Evolutionary conservation across 805 yeast genomes (phyloP), one percentile per base, ranked within the genome.

Genomic region (Spathaspora boniae): DNA sequence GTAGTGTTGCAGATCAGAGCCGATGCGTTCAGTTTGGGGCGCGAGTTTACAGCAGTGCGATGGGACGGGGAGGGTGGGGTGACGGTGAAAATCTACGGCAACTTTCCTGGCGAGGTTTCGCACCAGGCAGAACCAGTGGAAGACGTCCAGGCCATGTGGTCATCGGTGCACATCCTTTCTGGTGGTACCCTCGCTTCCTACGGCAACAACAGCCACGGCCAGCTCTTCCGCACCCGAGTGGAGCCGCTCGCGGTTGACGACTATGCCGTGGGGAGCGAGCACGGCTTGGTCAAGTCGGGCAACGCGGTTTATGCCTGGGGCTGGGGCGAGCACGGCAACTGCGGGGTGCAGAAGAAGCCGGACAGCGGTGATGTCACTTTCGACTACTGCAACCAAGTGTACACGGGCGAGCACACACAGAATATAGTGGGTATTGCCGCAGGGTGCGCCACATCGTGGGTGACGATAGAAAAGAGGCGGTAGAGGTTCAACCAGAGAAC

Each of bases 321-420:
- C 0, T 91, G 98, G 98, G 97, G 96, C 9, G 98, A 93, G 51
- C 98, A 91, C 57, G 98, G 98, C 0, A 91, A 91, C 53, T 91
- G 98, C 60, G 95, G 96, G 0, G 33, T 37, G 1, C 52, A 55
- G 16, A 19, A 14, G 2, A 34, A 44, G 15, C 25, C 28, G 3
- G 34, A 31, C 14, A 32, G 45, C 3, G 55, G 38, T 24, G 60
- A 34, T 31, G 72, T 62, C 30, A 62, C 68, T 3, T 68, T 58
- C 40, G 59, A 56, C 40, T 50, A 57, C 28, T 44, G 70, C 15
- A 71, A 71, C 36, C 37, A 34, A 6, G 24, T 71, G 3, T 63
- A 65, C 44, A 32, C 34, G 6, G 54, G 50, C 2, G 31, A 23
- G 6, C 4, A 19, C 9, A 12, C 24, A 12, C 9, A 16, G 9